Conservation (phyloP, 768 basidiomycete genomes). For the Tulasnella sp. region DNA sequence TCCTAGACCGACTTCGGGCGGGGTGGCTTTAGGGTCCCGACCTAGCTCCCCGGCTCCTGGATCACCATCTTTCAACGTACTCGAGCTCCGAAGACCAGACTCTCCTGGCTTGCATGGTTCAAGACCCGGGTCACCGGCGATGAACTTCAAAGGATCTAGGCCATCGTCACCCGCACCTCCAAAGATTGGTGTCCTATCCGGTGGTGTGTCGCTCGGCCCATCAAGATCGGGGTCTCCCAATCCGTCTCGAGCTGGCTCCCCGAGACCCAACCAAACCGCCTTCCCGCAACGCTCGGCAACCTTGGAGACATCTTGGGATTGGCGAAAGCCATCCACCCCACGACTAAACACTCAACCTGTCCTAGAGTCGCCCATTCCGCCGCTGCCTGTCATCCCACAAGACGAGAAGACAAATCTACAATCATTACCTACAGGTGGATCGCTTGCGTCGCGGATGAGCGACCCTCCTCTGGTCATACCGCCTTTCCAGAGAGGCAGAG, state of each 20-base stretch:
- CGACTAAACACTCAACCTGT: too few species aligned
- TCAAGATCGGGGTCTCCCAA: neutral
- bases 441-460: neutral
- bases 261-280: neutral
- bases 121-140: neutral
- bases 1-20: slow-evolving; percentile 8
- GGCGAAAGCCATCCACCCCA: too few species aligned
- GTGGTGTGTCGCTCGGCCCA: neutral
- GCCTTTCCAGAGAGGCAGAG: neutral
- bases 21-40: slow-evolving; percentile 9
- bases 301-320: neutral
- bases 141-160: neutral
- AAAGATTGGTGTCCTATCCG: neutral
- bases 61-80: neutral
- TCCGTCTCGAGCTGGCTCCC: neutral
- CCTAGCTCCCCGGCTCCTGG: slow-evolving; percentile 10
- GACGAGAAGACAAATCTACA: neutral
- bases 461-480: neutral
- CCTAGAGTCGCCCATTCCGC: too few species aligned
- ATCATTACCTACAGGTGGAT: neutral
- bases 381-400: too few species aligned
- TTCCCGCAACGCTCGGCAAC: neutral
- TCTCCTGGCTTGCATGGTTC: neutral
- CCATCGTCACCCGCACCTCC: neutral
- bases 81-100: neutral